These are phyloP conservation scores for Diaporthe citriasiana DNA, from an alignment of 2,329 filamentous ascomycete species.

Conservation along the genomic window DNA sequence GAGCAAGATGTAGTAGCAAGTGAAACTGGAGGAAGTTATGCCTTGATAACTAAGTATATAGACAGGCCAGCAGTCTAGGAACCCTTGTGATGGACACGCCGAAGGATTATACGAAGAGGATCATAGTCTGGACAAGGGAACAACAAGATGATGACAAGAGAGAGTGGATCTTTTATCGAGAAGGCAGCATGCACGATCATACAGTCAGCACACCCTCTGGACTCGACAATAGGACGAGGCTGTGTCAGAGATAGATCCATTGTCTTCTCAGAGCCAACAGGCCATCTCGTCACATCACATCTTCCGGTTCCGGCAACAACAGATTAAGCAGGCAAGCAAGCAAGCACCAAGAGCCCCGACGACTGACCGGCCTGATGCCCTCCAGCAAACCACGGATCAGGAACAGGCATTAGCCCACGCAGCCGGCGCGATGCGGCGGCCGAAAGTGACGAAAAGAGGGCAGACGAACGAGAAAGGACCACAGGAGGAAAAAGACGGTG, in stretches of 20 bases:
- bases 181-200: not conserved
- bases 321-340: not conserved
- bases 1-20: not conserved
- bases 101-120: slow-evolving; percentile 28
- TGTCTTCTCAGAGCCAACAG: not conserved
- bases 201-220: slow-evolving; percentile 8
- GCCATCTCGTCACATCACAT: slow-evolving; percentile 11
- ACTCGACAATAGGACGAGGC: slow-evolving; percentile 1
- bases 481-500: not conserved
- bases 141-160: slow-evolving; percentile 5
- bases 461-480: not conserved
- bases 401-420: not conserved
- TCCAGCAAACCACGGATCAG: not conserved
- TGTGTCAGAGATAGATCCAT: slow-evolving; percentile 23
- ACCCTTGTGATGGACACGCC: slow-evolving; percentile 12
- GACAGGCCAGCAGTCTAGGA: not conserved
- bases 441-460: not conserved
- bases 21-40: not conserved
- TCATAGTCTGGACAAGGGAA: slow-evolving; percentile 6
- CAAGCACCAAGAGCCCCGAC: not conserved
- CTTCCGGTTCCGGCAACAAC: not conserved
- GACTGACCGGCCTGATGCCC: not conserved
- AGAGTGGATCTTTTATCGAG: slow-evolving; percentile 23
- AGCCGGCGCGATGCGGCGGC: not conserved
- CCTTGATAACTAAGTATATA: not conserved